Evolutionary conservation across 2,329 filamentous ascomycete genomes (phyloP), one percentile per base, ranked within the genome.

Genomic region (Xenoacremonium recifei): DNA sequence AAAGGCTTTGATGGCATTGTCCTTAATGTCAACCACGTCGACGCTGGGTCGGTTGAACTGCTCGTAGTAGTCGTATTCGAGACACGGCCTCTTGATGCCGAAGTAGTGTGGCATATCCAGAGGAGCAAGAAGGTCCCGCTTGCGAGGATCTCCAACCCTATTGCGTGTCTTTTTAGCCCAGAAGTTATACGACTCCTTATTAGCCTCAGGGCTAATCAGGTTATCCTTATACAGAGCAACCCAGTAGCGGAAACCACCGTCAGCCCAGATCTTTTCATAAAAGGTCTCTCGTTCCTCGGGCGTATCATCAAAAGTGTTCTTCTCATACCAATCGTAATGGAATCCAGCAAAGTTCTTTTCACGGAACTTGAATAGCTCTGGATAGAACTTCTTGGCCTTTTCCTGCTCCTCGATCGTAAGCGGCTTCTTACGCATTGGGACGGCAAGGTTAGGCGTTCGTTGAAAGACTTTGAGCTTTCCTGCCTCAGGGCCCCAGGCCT

Each of bases 371-470:
- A 80, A 85, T 3, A 85, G 64, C 37, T 74, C 64, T 0, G 64
- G 67, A 37, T 79, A 79, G 25, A 58, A 62, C 6, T 48, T 50
- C 50, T 76, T 76, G 17, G 52, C 57, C 2, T 55, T 54, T 18
- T 77, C 63, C 52, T 84, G 61, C 4, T 61, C 61, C 4, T 58
- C 51, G 1, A 37, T 40, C 0, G 53, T 50, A 20, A 83, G 63
- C 1, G 63, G 30, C 3, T 67, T 63, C 43, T 75, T 71, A 3
- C 72, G 68, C 79, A 87, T 84, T 0, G 82, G 81, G 1, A 86
- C 53, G 0, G 79, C 79, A 6, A 84, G 65, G 44, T 86, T 87
- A 0, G 84, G 83, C 1, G 81, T 86, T 10, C 84, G 73, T 53
- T 86, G 81, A 59, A 85, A 85, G 25, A 87, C 77, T 3, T 64